Percentiles rank a stretch among this genome's conserved stretches.
These are phyloP conservation scores for Beauveria sp. DNA, from an alignment of 2,329 filamentous ascomycete species.

Conservation along the genomic window DNA sequence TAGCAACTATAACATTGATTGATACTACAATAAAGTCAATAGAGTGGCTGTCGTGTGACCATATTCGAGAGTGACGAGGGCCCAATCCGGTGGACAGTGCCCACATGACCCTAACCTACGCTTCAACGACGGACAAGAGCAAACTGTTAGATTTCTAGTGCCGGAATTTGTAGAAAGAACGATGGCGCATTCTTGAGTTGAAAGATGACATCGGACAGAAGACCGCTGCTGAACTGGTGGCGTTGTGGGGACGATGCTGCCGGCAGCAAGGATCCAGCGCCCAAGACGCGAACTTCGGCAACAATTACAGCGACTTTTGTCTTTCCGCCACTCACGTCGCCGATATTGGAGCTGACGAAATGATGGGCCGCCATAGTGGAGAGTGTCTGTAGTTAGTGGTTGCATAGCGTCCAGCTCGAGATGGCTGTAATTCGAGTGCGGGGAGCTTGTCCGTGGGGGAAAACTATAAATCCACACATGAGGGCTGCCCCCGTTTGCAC, in stretches of 20 bases:
- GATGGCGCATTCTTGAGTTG: background rate
- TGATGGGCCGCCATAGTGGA: background rate
- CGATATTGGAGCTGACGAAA: background rate
- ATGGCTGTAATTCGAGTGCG: background rate
- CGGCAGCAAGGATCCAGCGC: background rate
- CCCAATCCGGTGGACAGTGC: too few relatives aligned
- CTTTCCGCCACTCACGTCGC: background rate
- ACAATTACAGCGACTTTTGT: background rate
- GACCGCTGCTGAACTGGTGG: background rate
- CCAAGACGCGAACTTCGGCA: background rate
- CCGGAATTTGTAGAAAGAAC: too few relatives aligned
- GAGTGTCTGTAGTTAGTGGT: background rate
- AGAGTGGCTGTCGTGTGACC: background rate
- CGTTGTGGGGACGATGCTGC: background rate
- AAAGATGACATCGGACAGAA: background rate
- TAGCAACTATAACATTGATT: background rate
- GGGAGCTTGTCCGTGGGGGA: background rate
- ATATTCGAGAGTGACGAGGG: background rate
- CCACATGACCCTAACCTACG: too few relatives aligned
- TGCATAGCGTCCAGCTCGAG: background rate
- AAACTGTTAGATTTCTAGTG: too few relatives aligned
- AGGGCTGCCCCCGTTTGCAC: background rate
- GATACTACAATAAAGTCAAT: background rate
- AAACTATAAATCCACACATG: background rate
- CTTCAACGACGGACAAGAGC: too few relatives aligned